Evolutionary conservation across 169 alveolate species (phyloP), one percentile per base, ranked within the genome.

Genomic region (Eimeria brunetti): DNA sequence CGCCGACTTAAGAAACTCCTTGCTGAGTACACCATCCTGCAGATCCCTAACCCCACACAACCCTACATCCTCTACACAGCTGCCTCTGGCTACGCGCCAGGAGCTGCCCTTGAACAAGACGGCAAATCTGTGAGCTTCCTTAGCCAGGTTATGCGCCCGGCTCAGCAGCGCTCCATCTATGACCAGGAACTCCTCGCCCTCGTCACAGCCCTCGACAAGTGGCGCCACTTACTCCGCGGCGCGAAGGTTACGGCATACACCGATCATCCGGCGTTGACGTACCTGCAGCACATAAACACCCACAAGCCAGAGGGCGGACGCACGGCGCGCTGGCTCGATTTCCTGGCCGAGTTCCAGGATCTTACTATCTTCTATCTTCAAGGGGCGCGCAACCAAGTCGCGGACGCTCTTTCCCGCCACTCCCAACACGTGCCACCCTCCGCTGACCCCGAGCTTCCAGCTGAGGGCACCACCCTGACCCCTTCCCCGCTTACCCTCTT

Each of bases 111-210:
- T 9, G 81, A 69, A 30, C 81, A 69, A n/a, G 11, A 69, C 46
- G 49, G 49, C 44, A 11, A 69, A 69, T 41, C 41, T 9, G 81
- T 69, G n/a, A 41, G 49, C 81, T 33, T 69, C 22, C 81, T 69
- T 9, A 69, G 49, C 81, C 81, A 69, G 81, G 81, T 36, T 36
- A 69, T 69, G 81, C 8, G 81, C 51, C 81, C 49, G 51, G 14
- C 81, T 30, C 81, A 69, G 81, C 49, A 33, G 81, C 20, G 49
- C 81, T 69, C 81, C 46, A 69, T 69, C 49, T 69, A 69, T 41
- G 22, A 36, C 51, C 81, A 69, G 49, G 81, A 69, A 30, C 36
- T 64, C 36, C 76, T 64, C n/a, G n/a, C n/a, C n/a, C n/a, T n/a
- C n/a, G n/a, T n/a, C n/a, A n/a, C n/a, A n/a, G n/a, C n/a, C n/a